Percentiles rank a stretch among this genome's conserved stretches.
phyloP scores from a whole-genome alignment of 2,329 filamentous ascomycete species.

The Xylaria sp. region DNA sequence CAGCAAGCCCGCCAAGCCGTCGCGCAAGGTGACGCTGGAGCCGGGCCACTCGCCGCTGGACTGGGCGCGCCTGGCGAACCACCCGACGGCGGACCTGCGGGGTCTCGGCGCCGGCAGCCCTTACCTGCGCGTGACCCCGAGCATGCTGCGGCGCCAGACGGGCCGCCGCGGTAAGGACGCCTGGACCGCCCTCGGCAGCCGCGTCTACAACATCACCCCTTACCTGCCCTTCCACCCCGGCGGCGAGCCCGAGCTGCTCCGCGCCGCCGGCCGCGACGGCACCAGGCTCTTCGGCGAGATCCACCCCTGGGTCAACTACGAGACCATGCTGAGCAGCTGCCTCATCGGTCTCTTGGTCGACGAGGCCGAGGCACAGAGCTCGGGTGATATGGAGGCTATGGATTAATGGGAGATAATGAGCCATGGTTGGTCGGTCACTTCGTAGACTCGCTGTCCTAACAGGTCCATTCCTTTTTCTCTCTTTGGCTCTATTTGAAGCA shows the following conservation, averaged over 20 bases:
- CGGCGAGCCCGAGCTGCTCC: constrained; percentile 77
- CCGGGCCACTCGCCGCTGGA: constrained; percentile 95
- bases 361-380: constrained; percentile 56
- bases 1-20: constrained; percentile 64
- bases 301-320: constrained; percentile 78
- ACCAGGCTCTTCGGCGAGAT: constrained; percentile 73
- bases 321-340: constrained; percentile 74
- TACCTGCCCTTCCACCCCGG: constrained; percentile 94
- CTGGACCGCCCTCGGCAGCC: constrained; percentile 89
- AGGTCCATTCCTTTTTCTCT: not conserved
- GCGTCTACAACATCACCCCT: constrained; percentile 93
- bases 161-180: constrained; percentile 87
- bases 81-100: constrained; percentile 74
- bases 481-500: not conserved
- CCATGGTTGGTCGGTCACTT: not conserved
- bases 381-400: constrained; percentile 67
- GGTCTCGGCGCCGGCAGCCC: constrained; percentile 63
- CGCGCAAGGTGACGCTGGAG: constrained; percentile 80
- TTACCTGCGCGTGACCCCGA: constrained; percentile 81
- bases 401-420: constrained; percentile 55
- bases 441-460: not conserved
- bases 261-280: constrained; percentile 70
- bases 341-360: constrained; percentile 72
- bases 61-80: constrained; percentile 83
- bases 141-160: constrained; percentile 79